These are phyloP conservation scores for Diddensiella transvaalensis DNA, from an alignment of 805 yeast genomes.

Conservation along the genomic window DNA sequence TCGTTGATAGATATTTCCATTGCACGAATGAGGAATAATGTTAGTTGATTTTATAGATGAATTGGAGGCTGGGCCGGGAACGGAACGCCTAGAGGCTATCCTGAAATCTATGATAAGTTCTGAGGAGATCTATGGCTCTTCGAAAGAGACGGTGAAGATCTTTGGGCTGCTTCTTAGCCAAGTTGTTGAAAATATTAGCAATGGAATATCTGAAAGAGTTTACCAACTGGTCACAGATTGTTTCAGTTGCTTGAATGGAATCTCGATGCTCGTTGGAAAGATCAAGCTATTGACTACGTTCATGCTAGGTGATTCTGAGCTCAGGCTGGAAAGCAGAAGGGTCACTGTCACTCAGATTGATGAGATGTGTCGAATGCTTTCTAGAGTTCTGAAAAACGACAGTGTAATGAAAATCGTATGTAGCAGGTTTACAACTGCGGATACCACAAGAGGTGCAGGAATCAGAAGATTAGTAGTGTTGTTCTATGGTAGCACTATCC, in stretches of 20 bases:
- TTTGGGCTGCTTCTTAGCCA: not conserved
- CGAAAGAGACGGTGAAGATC: not conserved
- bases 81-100: not conserved
- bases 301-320: not conserved
- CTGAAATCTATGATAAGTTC: not conserved
- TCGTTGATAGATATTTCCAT: not conserved
- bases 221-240: too few relatives aligned
- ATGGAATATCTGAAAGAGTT: not conserved
- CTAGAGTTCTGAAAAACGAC: not conserved
- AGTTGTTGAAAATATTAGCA: not conserved
- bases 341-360: not conserved
- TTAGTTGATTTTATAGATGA: not conserved
- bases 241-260: not conserved
- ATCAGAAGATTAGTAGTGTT: slow-evolving; percentile 3
- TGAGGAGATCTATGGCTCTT: not conserved
- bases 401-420: not conserved
- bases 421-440: too few relatives aligned
- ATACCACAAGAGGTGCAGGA: not conserved
- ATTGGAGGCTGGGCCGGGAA: not conserved
- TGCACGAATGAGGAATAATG: not conserved
- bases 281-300: not conserved
- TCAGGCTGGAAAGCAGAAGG: not conserved
- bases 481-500: slow-evolving; percentile 12
- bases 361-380: not conserved
- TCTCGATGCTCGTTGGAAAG: not conserved